Base-by-base conservation (phyloP, 164 flowering plant genomes). In the Stephania cephalantha region DNA sequence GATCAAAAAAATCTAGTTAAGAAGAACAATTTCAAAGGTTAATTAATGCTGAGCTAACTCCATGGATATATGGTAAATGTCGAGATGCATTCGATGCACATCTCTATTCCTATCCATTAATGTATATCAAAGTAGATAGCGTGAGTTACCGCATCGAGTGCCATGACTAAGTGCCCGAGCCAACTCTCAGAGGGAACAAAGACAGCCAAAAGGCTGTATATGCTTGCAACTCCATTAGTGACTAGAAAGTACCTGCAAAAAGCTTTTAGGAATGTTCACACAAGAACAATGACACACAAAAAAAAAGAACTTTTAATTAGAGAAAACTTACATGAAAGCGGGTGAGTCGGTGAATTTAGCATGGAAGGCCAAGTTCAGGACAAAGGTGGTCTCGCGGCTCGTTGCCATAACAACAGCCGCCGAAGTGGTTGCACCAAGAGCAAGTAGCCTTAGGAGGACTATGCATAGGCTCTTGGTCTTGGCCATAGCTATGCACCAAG, bases 121-220 rank as follows among this genome's bases (percentile, higher is more conserved):
- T 25, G 25, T 25, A 25, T 0, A 25, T 25, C 25, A 25, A 25
- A 25, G 25, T 25, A 25, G 25, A 25, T 25, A 25, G 25, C 25
- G 25, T 13, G 18, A 55, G 63, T 55, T 55, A 55, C 63, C n/a
- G 63, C 65, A 13, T 58, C 65, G 17, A 58, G 65, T 58, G 65
- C 65, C 65, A 58, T 20, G n/a, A 58, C 65, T 7, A 58, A 58
- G 65, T 58, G 65, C 65, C 65, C 65, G n/a, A 58, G 65, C 65
- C 65, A 17, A n/a, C 64, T 58, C 20, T n/a, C 65, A 58, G 65
- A 58, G n/a, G 65, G 65, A 3, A 58, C 20, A 17, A 58, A 17
- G 65, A 58, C 25, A 58, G n/a, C 65, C 65, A 58, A 58, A 58
- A 58, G 65, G 22, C 20, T 58, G 65, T 58, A 58, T 58, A 58